Evolutionary conservation across 2,329 filamentous ascomycete species (phyloP).

Genomic region (Clathrospora elynae): DNA sequence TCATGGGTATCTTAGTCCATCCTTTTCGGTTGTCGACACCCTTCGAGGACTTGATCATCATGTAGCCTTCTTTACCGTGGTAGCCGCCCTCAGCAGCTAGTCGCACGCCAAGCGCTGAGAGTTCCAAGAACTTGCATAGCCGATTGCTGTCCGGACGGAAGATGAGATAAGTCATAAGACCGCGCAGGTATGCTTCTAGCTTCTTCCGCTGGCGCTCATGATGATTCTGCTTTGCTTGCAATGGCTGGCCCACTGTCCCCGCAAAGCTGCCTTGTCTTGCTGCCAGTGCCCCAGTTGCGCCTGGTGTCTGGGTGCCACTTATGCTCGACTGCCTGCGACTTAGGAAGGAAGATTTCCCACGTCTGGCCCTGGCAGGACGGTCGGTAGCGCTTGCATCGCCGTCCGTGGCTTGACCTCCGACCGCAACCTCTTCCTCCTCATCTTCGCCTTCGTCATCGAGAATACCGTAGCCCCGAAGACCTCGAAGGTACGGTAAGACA

Average conservation of each 20-base stretch:
- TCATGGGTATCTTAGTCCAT: slow-evolving; percentile 76
- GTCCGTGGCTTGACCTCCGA: slow-evolving; percentile 60
- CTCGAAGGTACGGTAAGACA: slow-evolving; percentile 86
- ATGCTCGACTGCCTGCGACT: slow-evolving; percentile 65
- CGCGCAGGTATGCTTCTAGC: slow-evolving; percentile 86
- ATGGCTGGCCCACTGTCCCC: slow-evolving; percentile 42
- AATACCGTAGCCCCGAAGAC: slow-evolving; percentile 69
- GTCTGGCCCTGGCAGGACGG: slow-evolving; percentile 58
- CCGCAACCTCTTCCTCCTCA: slow-evolving; percentile 66
- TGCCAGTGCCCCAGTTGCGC: slow-evolving; percentile 29
- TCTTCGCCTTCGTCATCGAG: slow-evolving; percentile 73
- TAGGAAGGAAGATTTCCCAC: slow-evolving; percentile 62
- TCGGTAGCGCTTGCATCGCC: slow-evolving; percentile 74
- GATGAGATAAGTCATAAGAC: slow-evolving; percentile 95
- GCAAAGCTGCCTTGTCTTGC: slow-evolving; percentile 49
- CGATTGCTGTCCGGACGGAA: slow-evolving; percentile 95
- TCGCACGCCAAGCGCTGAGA: slow-evolving; percentile 91
- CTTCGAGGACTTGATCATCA: slow-evolving; percentile 90
- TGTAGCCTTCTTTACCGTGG: slow-evolving; percentile 93
- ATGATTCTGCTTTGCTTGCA: slow-evolving; percentile 62
- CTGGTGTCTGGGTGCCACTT: slow-evolving; percentile 35
- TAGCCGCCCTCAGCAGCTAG: slow-evolving; percentile 95
- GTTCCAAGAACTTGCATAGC: slow-evolving; percentile 91
- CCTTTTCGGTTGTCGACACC: slow-evolving; percentile 84
- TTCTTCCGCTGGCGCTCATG: slow-evolving; percentile 81